Conservation (phyloP, 768 basidiomycete genomes). For the Amanita rubescens region DNA sequence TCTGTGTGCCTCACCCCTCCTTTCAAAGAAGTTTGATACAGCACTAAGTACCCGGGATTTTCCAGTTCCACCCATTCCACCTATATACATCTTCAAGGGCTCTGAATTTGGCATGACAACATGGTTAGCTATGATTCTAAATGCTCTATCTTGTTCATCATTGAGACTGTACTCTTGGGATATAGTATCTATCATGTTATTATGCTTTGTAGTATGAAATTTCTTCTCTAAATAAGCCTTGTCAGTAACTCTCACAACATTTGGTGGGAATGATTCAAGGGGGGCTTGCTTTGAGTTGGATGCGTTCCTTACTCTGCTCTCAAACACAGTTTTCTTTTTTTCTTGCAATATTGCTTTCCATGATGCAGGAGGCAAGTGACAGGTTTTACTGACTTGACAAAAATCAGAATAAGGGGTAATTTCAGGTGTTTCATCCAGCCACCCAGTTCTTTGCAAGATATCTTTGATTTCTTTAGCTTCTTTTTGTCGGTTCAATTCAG, state of each 20-base stretch:
- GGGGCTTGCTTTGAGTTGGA: not conserved
- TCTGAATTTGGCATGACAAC: not conserved
- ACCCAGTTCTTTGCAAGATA: not conserved
- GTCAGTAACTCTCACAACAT: not conserved
- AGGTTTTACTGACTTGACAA: too few relatives aligned
- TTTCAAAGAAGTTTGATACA: slow-evolving; percentile 13
- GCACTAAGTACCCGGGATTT: slow-evolving; percentile 17
- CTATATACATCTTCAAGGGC: slow-evolving; percentile 19
- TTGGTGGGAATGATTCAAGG: not conserved
- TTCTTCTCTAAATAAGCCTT: not conserved
- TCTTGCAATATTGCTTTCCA: too few relatives aligned
- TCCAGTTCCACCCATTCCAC: slow-evolving; percentile 22
- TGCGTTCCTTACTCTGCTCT: not conserved
- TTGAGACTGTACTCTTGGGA: slow-evolving; percentile 12
- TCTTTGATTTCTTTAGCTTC: not conserved
- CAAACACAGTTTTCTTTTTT: not conserved
- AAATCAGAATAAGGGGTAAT: too few relatives aligned
- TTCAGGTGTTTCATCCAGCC: not conserved
- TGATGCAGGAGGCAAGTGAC: too few relatives aligned
- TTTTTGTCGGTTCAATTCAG: not conserved
- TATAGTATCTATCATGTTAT: not conserved
- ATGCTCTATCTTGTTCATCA: slow-evolving; percentile 19
- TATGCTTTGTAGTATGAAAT: not conserved
- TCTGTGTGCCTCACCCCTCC: slow-evolving; percentile 10
- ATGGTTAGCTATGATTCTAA: slow-evolving; percentile 18